phyloP scores from a whole-genome alignment of 306 rosid genomes.

The Clitoria ternatea region DNA sequence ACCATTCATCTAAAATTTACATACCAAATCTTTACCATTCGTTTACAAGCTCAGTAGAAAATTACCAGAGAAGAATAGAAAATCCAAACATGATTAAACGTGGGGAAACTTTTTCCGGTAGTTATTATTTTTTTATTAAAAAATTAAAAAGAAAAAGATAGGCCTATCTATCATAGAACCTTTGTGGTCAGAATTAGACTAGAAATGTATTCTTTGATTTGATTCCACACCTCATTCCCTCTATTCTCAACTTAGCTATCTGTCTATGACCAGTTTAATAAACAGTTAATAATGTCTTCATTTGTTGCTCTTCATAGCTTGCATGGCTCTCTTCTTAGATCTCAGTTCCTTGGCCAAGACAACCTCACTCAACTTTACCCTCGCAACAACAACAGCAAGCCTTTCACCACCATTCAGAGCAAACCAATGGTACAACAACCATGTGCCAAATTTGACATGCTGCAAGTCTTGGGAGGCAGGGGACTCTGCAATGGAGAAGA shows the following conservation, averaged over 20 bases:
- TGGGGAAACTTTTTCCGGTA: background rate
- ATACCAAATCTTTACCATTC: too few species aligned
- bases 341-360: constrained; percentile 58
- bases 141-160: constrained; percentile 27
- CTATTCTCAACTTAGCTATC: constrained; percentile 6
- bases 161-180: constrained; percentile 23
- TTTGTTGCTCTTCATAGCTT: constrained; percentile 46
- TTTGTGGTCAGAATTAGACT: constrained; percentile 25
- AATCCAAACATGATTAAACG: constrained; percentile 1
- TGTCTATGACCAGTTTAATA: background rate
- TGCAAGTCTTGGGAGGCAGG: constrained; percentile 78
- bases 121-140: background rate
- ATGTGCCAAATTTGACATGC: constrained; percentile 58
- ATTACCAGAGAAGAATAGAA: too few species aligned
- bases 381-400: constrained; percentile 19
- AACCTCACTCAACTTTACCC: constrained; percentile 32
- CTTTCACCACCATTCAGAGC: constrained; percentile 33
- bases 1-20: too few species aligned
- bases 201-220: constrained; percentile 1
- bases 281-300: constrained; percentile 48
- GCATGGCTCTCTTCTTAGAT: constrained; percentile 43
- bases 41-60: too few species aligned
- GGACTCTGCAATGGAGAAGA: constrained; percentile 84
- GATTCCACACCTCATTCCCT: background rate
- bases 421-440: constrained; percentile 24